Evolutionary conservation across 306 rosid genomes (phyloP).

Genomic region (Trichosanthes cucumerina): DNA sequence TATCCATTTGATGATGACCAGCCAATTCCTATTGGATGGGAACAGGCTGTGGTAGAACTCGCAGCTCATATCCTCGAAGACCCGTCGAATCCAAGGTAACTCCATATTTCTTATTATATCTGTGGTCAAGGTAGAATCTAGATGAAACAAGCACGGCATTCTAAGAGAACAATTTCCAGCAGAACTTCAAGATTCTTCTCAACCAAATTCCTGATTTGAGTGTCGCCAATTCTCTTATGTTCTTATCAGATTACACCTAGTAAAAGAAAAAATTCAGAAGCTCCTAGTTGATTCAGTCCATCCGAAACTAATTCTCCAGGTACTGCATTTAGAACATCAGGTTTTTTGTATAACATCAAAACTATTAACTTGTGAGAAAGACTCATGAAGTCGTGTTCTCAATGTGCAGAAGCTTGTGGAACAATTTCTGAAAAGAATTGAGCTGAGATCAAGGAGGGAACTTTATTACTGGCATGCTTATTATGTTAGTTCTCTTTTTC

Average conservation of each 20-base stretch:
- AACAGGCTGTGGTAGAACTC: conserved; percentile 49
- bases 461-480: conserved; percentile 84
- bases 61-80: conserved; percentile 62
- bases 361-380: background rate
- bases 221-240: background rate
- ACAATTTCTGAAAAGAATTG: conserved; percentile 52
- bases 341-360: background rate
- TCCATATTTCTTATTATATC: background rate
- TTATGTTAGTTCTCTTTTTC: conserved; percentile 41
- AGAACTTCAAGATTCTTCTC: background rate
- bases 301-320: conserved; percentile 79
- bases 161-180: background rate
- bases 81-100: conserved; percentile 58
- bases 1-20: conserved; percentile 85
- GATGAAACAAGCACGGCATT: background rate
- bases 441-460: conserved; percentile 43
- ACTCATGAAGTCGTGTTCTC: conserved; percentile 11
- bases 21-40: conserved; percentile 81
- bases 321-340: conserved; percentile 11
- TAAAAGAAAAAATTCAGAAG: conserved; percentile 65
- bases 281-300: conserved; percentile 68
- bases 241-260: conserved; percentile 33
- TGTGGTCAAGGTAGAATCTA: background rate
- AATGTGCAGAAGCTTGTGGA: conserved; percentile 71
- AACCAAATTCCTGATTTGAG: background rate